Evolutionary conservation across 1,284 basidiomycete genomes (phyloP).

Genomic region (Naganishia liquefaciens): DNA sequence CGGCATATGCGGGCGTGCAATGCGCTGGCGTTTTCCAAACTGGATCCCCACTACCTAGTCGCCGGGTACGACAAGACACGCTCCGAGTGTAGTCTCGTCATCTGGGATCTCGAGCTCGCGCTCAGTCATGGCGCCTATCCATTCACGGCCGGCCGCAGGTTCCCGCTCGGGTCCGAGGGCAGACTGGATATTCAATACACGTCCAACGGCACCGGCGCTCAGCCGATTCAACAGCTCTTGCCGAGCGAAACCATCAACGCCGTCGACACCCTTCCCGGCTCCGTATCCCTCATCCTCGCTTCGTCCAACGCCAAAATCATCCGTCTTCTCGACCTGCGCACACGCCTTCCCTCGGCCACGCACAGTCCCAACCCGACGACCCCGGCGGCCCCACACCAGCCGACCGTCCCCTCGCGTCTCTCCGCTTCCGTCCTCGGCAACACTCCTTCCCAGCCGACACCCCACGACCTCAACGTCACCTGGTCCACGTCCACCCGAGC

Average conservation of each 20-base stretch:
- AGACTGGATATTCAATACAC: slow-evolving; percentile 40
- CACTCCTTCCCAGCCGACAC: slow-evolving; percentile 13
- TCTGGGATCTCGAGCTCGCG: slow-evolving; percentile 50
- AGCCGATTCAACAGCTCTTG: slow-evolving; percentile 52
- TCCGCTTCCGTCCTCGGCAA: slow-evolving; percentile 6
- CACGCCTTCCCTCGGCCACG: slow-evolving; percentile 34
- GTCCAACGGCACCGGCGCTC: slow-evolving; percentile 24
- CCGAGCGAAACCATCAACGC: slow-evolving; percentile 48
- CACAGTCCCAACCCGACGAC: not conserved
- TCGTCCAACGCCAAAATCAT: slow-evolving; percentile 46
- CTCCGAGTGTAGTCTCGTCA: slow-evolving; percentile 49
- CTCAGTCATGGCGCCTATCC: slow-evolving; percentile 15
- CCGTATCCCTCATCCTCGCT: slow-evolving; percentile 38
- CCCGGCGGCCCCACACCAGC: slow-evolving; percentile 2
- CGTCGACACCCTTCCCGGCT: slow-evolving; percentile 39
- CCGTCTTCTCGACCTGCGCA: slow-evolving; percentile 46
- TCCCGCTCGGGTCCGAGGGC: slow-evolving; percentile 36
- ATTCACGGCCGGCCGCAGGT: not conserved
- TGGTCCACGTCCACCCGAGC: slow-evolving; percentile 41
- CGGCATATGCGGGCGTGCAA: slow-evolving; percentile 49
- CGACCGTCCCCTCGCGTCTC: slow-evolving; percentile 12
- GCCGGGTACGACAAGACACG: slow-evolving; percentile 50
- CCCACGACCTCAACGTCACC: slow-evolving; percentile 1
- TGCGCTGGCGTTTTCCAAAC: slow-evolving; percentile 45
- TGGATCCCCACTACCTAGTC: slow-evolving; percentile 48